A percentile compares a stretch with the other conserved stretches of the same genome.
Evolutionary conservation across 495 filamentous ascomycete species (phyloP).

Genomic region (Aspergillus asperescens): DNA sequence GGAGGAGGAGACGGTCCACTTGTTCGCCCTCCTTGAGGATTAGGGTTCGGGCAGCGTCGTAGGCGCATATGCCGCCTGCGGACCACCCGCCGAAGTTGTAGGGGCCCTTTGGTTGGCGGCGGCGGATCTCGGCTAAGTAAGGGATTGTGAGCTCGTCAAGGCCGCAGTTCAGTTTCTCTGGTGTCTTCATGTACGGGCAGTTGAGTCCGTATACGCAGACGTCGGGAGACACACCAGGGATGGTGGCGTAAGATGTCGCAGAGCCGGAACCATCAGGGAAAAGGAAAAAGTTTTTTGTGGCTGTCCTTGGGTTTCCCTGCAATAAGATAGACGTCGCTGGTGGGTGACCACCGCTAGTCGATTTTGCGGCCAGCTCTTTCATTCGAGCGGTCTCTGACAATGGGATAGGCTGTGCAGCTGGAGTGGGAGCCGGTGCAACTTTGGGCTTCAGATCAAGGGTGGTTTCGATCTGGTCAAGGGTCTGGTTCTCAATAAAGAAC

Average conservation of each 20-base stretch:
- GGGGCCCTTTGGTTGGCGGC: slow-evolving; percentile 68
- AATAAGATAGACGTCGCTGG: slow-evolving; percentile 45
- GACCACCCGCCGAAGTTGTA: slow-evolving; percentile 73
- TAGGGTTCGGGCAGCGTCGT: slow-evolving; percentile 71
- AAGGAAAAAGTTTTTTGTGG: slow-evolving; percentile 30
- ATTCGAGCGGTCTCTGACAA: slow-evolving; percentile 19
- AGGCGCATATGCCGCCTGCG: slow-evolving; percentile 83
- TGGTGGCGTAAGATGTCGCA: slow-evolving; percentile 51
- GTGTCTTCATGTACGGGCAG: slow-evolving; percentile 62
- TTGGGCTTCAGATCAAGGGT: slow-evolving; percentile 39
- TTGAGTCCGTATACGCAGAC: slow-evolving; percentile 58
- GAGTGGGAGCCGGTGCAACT: slow-evolving; percentile 15
- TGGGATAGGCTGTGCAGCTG: slow-evolving; percentile 19
- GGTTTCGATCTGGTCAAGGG: slow-evolving; percentile 51
- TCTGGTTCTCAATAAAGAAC: slow-evolving; percentile 57
- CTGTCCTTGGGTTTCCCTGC: slow-evolving; percentile 29
- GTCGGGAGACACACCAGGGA: slow-evolving; percentile 51
- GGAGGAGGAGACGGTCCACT: slow-evolving; percentile 70
- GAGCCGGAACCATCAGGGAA: slow-evolving; percentile 37
- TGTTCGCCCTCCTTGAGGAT: slow-evolving; percentile 58
- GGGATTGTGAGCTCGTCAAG: slow-evolving; percentile 52
- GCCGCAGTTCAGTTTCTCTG: slow-evolving; percentile 49
- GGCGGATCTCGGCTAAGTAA: slow-evolving; percentile 62
- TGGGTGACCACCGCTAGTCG: slow-evolving; percentile 26
- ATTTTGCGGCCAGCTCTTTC: slow-evolving; percentile 13